phyloP scores from a whole-genome alignment of 768 basidiomycete genomes.

The Tremella fuciformis region DNA sequence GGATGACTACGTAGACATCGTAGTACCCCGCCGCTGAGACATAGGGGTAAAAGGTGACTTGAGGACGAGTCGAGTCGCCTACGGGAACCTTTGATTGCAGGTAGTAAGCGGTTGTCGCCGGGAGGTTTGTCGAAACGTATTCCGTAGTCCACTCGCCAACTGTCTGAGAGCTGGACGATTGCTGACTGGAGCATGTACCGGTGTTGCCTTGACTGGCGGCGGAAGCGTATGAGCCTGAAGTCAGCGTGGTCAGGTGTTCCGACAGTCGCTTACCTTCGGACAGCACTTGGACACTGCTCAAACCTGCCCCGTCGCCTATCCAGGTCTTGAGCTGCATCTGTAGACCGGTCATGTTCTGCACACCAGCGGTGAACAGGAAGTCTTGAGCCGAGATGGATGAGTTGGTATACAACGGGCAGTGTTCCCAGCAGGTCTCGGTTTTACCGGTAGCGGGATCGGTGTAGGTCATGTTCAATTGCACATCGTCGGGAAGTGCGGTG shows the following conservation, averaged over 20 bases:
- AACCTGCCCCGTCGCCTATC: slow-evolving; percentile 70
- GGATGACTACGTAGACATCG: slow-evolving; percentile 75
- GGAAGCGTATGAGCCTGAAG: slow-evolving; percentile 69
- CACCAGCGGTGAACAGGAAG: slow-evolving; percentile 68
- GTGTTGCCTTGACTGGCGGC: slow-evolving; percentile 63
- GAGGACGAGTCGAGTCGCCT: slow-evolving; percentile 63
- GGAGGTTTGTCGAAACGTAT: slow-evolving; percentile 66
- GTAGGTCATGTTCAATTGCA: slow-evolving; percentile 70
- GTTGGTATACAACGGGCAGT: slow-evolving; percentile 78
- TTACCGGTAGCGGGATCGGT: slow-evolving; percentile 71
- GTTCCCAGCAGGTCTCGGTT: slow-evolving; percentile 70
- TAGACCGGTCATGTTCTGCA: slow-evolving; percentile 72
- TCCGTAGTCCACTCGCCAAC: slow-evolving; percentile 70
- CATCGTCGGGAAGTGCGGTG: slow-evolving; percentile 84
- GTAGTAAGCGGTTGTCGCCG: slow-evolving; percentile 75
- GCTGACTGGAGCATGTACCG: slow-evolving; percentile 73
- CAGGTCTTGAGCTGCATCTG: slow-evolving; percentile 76
- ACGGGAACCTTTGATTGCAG: slow-evolving; percentile 67
- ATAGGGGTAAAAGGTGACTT: slow-evolving; percentile 84
- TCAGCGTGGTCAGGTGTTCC: slow-evolving; percentile 6
- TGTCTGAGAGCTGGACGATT: slow-evolving; percentile 64
- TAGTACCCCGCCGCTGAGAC: slow-evolving; percentile 87
- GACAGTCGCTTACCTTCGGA: slow-evolving; percentile 63
- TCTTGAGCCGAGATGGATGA: slow-evolving; percentile 81
- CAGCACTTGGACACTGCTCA: slow-evolving; percentile 87